Evolutionary conservation across 2,329 filamentous ascomycete species (phyloP).

Genomic region (Seiridium unicorne): DNA sequence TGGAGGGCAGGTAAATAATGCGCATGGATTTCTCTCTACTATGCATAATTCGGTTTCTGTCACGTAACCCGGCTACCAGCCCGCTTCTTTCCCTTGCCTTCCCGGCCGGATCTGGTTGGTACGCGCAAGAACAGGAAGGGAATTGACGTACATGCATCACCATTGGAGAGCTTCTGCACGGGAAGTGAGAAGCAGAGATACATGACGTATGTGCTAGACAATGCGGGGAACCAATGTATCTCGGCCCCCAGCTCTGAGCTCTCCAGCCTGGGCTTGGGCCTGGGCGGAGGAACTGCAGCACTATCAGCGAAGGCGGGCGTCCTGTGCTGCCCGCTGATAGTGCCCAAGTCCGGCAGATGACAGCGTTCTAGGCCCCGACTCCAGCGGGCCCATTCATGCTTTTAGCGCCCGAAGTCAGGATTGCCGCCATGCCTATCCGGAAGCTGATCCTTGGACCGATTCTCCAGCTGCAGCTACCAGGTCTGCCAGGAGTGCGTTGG

Average conservation of each 20-base stretch:
- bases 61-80: background rate
- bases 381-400: background rate
- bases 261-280: background rate
- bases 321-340: no score
- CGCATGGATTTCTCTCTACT: background rate
- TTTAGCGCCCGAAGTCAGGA: background rate
- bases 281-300: no score
- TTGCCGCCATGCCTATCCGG: background rate
- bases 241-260: background rate
- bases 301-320: no score
- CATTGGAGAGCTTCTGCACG: background rate
- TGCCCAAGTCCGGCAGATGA: background rate
- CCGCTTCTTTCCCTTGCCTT: background rate
- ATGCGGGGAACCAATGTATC: conserved; percentile 18
- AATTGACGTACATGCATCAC: background rate
- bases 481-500: background rate
- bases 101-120: background rate
- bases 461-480: background rate
- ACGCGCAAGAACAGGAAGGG: background rate
- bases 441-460: background rate
- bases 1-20: background rate
- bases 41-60: background rate
- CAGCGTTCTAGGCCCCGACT: background rate
- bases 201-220: conserved; percentile 24
- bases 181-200: conserved; percentile 14